Evolutionary conservation across 2,329 filamentous ascomycete genomes (phyloP), one percentile per base, ranked within the genome.

Genomic region (Stachybotrys chartarum): DNA sequence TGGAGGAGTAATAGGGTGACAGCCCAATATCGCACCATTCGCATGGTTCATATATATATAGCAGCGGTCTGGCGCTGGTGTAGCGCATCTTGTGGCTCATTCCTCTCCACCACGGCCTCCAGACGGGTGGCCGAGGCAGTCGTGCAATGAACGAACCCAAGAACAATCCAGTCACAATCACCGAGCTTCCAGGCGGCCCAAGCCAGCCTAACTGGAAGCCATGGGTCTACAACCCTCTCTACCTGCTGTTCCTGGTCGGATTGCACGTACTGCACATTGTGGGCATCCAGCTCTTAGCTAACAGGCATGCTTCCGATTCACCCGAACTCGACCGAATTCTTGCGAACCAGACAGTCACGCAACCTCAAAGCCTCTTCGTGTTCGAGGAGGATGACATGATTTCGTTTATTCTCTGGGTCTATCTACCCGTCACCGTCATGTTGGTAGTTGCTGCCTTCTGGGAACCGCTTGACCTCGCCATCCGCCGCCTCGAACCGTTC

Each of bases 161-260:
- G 14, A 6, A 10, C 35, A 42, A 42, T 14, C 35, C 35, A 3
- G 35, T 42, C 3, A 42, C 35, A 10, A 14, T 42, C 35, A 42
- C 35, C 2, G 35, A 42, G 14, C 35, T 42, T 14, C 8, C 8
- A 14, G 35, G 3, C 35, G 35, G 35, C 3, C 35, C 35, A 48
- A 5, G 11, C 2, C 46, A 48, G 46, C 52, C 53, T 24, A 54
- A 54, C 39, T 54, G 53, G 53, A 54, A 54, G 39, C 53, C 53
- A 16, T 50, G 48, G n/a, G 47, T 50, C 17, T 54, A 50, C 47
- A 54, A 49, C 30, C 53, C 53, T 12, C 47, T 54, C 8, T 54
- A 39, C 44, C 32, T 54, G 14, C 53, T 54, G 16, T 39, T 49
- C 30, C 17, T 54, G 7, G 48, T 49, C 14, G 24, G 14, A 6